Percentiles rank a stretch among this genome's conserved stretches.
Evolutionary conservation across 495 filamentous ascomycete genomes (phyloP).

Genomic region (Amorphotheca resinae): DNA sequence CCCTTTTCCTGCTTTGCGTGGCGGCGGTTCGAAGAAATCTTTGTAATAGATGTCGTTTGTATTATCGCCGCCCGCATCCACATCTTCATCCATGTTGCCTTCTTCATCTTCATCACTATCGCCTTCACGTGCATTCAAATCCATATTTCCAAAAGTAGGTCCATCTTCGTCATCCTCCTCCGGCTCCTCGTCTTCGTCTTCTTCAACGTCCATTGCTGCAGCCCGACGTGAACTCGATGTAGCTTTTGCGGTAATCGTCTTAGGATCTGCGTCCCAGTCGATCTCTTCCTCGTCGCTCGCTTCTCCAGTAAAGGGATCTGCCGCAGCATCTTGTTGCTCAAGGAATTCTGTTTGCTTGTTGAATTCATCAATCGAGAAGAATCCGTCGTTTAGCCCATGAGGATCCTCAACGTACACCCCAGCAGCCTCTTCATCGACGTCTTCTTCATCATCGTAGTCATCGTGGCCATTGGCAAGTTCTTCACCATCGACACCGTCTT

Average conservation of each 20-base stretch:
- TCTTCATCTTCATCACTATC: slow-evolving; percentile 41
- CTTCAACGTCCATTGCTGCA: slow-evolving; percentile 12
- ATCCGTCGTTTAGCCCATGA: slow-evolving; percentile 74
- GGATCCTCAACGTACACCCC: slow-evolving; percentile 33
- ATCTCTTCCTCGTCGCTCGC: slow-evolving; percentile 66
- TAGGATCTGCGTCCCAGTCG: slow-evolving; percentile 70
- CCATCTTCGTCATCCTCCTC: slow-evolving; percentile 53
- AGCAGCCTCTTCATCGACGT: slow-evolving; percentile 25
- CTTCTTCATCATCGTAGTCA: slow-evolving; percentile 26
- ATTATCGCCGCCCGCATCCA: slow-evolving; percentile 40
- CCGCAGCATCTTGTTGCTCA: slow-evolving; percentile 64
- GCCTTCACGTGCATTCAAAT: slow-evolving; percentile 43
- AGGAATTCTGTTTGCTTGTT: slow-evolving; percentile 82
- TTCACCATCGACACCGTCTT: slow-evolving; percentile 27
- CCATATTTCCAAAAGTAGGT: slow-evolving; percentile 61
- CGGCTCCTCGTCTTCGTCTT: slow-evolving; percentile 21
- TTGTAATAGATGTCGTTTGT: slow-evolving; percentile 79
- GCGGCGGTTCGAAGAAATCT: slow-evolving; percentile 82
- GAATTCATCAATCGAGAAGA: slow-evolving; percentile 97
- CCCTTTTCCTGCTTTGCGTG: slow-evolving; percentile 49
- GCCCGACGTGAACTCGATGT: slow-evolving; percentile 10
- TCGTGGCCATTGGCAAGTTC: slow-evolving; percentile 22
- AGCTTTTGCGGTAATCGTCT: slow-evolving; percentile 21
- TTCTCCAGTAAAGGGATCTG: slow-evolving; percentile 45
- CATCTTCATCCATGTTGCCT: slow-evolving; percentile 39